Conservation (phyloP, 192 early-diverging fungal species). For the Podila horticola region DNA sequence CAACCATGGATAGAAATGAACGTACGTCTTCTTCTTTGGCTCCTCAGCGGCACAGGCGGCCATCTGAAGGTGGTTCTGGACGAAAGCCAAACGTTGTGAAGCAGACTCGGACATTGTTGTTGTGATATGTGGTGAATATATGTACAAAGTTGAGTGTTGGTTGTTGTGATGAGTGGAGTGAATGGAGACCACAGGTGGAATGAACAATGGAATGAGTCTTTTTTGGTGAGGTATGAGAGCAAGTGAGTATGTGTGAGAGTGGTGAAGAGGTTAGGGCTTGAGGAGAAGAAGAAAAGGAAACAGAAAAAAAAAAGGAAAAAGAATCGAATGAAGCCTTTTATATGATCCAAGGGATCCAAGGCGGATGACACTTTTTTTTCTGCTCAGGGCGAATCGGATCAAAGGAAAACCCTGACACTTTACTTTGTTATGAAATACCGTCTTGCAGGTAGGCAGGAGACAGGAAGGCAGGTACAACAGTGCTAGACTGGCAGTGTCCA, state of each 20-base stretch:
- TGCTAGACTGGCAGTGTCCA: neutral
- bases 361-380: no score
- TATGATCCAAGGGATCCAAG: neutral
- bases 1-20: neutral
- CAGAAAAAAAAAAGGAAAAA: slow-evolving; percentile 5
- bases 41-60: slow-evolving; percentile 38
- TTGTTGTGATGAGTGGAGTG: neutral
- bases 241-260: no score
- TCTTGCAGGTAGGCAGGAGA: neutral
- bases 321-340: slow-evolving; percentile 13
- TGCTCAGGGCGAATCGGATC: slow-evolving; percentile 3
- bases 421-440: no score
- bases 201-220: neutral
- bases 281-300: slow-evolving; percentile 10
- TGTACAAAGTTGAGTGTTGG: neutral
- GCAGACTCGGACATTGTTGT: slow-evolving; percentile 42
- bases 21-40: slow-evolving; percentile 47
- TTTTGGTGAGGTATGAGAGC: neutral
- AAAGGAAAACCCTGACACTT: neutral
- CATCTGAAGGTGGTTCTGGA: slow-evolving; percentile 48
- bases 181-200: neutral
- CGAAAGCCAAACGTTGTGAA: slow-evolving; percentile 34
- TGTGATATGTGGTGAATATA: no score
- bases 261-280: neutral
- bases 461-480: neutral